phyloP scores from a whole-genome alignment of 352 stramenopile species.

The Pythium monospermum region DNA sequence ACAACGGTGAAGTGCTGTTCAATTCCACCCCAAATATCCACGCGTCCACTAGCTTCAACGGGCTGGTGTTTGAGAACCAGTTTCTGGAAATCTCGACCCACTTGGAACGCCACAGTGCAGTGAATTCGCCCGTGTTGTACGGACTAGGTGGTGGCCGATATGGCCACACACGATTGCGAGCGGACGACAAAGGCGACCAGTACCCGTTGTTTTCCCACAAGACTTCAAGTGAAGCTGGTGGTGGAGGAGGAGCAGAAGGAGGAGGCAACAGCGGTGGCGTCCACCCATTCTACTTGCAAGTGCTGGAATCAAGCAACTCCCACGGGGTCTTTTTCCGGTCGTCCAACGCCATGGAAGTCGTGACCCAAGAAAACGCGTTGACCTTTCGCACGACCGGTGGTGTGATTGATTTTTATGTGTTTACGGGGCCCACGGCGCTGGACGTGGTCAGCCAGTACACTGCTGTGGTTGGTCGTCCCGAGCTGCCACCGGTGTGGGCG shows the following conservation, averaged over 20 bases:
- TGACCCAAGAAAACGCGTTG: constrained; percentile 49
- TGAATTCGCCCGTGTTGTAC: constrained; percentile 37
- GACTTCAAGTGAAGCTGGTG: too few species aligned
- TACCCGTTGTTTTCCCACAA: constrained; percentile 65
- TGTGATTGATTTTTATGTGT: constrained; percentile 79
- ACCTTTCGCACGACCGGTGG: constrained; percentile 79
- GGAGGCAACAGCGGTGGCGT: constrained; percentile 78
- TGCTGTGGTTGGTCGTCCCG: constrained; percentile 58
- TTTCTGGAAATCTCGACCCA: constrained; percentile 83
- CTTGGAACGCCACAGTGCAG: constrained; percentile 25
- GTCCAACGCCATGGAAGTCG: constrained; percentile 85
- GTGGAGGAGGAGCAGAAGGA: too few species aligned
- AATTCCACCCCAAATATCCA: constrained; percentile 71
- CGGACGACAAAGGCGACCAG: constrained; percentile 43
- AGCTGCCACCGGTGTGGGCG: constrained; percentile 81
- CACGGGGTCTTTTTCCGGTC: constrained; percentile 79
- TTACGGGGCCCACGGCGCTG: constrained; percentile 46
- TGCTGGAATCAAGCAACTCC: constrained; percentile 33
- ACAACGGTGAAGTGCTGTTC: constrained; percentile 67
- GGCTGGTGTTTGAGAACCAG: constrained; percentile 81
- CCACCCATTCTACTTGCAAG: constrained; percentile 74
- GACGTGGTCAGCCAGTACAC: constrained; percentile 77
- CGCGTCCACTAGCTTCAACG: constrained; percentile 39
- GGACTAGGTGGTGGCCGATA: constrained; percentile 75
- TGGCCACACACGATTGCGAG: constrained; percentile 30